phyloP scores from a whole-genome alignment of 1,284 basidiomycete genomes.

The Coniferiporia weirii region DNA sequence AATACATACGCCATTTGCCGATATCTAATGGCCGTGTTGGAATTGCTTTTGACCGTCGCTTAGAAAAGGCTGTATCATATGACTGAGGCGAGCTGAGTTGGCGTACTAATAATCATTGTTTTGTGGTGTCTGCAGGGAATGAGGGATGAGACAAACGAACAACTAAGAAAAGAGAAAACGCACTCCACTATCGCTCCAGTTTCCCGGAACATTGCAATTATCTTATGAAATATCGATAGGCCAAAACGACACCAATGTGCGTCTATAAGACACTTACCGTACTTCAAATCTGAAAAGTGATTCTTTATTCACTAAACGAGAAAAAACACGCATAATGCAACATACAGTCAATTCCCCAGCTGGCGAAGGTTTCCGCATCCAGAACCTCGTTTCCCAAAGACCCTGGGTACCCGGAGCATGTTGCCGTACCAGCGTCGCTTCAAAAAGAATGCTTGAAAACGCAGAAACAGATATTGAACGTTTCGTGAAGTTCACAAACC shows the following conservation, averaged over 20 bases:
- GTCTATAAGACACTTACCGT: constrained; percentile 31
- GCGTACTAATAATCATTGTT: constrained; percentile 47
- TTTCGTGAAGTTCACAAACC: constrained; percentile 30
- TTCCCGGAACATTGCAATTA: constrained; percentile 49
- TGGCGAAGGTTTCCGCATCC: constrained; percentile 46
- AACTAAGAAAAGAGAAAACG: neutral
- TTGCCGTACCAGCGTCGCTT: constrained; percentile 50
- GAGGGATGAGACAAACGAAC: neutral
- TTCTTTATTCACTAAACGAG: too few species aligned
- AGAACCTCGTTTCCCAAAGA: constrained; percentile 44
- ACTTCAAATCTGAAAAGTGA: constrained; percentile 39
- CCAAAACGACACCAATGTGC: too few species aligned
- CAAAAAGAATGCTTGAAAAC: neutral
- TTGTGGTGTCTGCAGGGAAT: constrained; percentile 32
- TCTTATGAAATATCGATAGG: constrained; percentile 28
- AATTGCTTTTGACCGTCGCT: constrained; percentile 35
- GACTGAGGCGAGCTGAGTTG: neutral
- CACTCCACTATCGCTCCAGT: constrained; percentile 44
- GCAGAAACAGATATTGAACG: neutral
- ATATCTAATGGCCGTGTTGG: constrained; percentile 50
- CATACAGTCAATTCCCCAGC: constrained; percentile 50
- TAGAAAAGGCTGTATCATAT: neutral
- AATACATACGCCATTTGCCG: constrained; percentile 45
- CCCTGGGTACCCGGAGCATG: constrained; percentile 49
- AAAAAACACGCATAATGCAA: neutral